Evolutionary conservation across 192 early-diverging fungal species (phyloP).

Genomic region (Hyaloraphidium curvatum): DNA sequence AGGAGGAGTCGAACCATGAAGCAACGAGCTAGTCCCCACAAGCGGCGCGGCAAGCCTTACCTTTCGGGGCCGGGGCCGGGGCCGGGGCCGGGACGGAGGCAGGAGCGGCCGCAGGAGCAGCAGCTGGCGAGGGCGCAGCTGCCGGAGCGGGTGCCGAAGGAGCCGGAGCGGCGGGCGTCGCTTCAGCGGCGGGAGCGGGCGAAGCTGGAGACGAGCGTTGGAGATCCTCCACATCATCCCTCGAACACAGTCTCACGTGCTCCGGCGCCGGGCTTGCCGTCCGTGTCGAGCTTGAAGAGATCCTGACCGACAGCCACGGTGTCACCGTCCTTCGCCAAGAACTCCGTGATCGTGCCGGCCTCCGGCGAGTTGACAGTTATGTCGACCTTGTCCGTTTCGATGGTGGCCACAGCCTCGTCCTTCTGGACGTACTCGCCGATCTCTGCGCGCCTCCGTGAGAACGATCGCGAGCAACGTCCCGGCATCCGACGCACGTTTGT

Average conservation of each 20-base stretch:
- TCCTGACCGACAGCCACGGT: constrained; percentile 78
- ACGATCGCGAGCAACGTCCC: background rate
- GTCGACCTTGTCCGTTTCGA: constrained; percentile 98
- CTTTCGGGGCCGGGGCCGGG: background rate
- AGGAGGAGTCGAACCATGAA: too few species aligned
- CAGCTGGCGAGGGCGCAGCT: constrained; percentile 12
- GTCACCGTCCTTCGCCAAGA: constrained; percentile 69
- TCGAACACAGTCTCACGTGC: constrained; percentile 11
- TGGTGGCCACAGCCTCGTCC: constrained; percentile 91
- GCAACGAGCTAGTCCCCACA: too few species aligned
- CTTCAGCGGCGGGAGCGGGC: constrained; percentile 14
- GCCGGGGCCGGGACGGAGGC: constrained; percentile 6
- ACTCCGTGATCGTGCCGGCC: constrained; percentile 66
- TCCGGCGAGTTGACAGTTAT: constrained; percentile 94
- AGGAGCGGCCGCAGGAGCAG: constrained; percentile 14
- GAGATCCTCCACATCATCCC: too few species aligned
- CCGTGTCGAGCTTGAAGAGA: constrained; percentile 73
- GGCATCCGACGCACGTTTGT: constrained; percentile 54
- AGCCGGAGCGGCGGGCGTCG: constrained; percentile 24
- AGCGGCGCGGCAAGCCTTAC: background rate
- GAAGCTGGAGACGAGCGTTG: constrained; percentile 10
- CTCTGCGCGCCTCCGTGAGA: constrained; percentile 27
- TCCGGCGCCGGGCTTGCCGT: constrained; percentile 39
- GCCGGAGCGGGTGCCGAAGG: constrained; percentile 9
- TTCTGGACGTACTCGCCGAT: constrained; percentile 84